These are phyloP conservation scores for Lanmaoa rubissima DNA, from an alignment of 768 basidiomycete species.

Conservation along the genomic window DNA sequence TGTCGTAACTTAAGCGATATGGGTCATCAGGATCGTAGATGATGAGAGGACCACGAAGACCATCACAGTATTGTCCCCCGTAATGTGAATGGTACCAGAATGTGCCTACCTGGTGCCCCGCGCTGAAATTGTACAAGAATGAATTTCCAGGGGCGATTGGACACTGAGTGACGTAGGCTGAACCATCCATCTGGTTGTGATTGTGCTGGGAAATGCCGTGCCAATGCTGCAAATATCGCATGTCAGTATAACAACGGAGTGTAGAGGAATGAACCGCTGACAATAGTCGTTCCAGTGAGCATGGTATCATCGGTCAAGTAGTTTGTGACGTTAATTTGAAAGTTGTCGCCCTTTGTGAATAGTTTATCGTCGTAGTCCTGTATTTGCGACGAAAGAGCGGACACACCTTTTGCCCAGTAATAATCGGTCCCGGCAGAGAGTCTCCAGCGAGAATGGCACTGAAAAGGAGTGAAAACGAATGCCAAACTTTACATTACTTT, in stretches of 20 bases:
- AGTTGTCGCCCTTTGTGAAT: conserved; percentile 11
- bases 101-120: conserved; percentile 34
- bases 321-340: conserved; percentile 15
- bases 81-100: conserved; percentile 36
- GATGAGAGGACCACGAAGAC: conserved; percentile 44
- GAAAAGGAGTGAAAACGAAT: conserved; percentile 7
- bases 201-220: conserved; percentile 26
- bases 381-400: background rate
- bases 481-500: background rate
- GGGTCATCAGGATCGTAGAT: conserved; percentile 37
- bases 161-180: conserved; percentile 39
- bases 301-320: conserved; percentile 20
- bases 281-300: conserved; percentile 20
- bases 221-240: conserved; percentile 17
- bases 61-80: conserved; percentile 33
- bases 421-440: conserved; percentile 38
- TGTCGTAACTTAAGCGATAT: conserved; percentile 18
- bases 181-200: conserved; percentile 28
- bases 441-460: conserved; percentile 38
- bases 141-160: conserved; percentile 35
- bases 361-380: background rate
- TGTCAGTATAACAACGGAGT: background rate
- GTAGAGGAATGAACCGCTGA: background rate
- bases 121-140: conserved; percentile 37
- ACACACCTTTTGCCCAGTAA: conserved; percentile 36